Conservation (phyloP, 75 land plant species). For the Adiantum capillusveneris region DNA sequence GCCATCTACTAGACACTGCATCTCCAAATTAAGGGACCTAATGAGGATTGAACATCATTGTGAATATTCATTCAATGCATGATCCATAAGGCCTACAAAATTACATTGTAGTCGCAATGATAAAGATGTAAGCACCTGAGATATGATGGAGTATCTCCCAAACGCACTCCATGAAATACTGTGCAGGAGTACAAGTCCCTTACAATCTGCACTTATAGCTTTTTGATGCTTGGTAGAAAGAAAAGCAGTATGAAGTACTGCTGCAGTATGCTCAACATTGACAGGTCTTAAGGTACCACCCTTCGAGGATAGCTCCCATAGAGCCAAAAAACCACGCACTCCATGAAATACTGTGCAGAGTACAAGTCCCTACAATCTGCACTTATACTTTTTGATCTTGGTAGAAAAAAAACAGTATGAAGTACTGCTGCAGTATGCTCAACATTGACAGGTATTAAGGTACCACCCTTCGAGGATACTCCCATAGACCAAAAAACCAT, state of each 20-base stretch:
- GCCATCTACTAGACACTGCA: slow-evolving; percentile 84
- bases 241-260: slow-evolving; percentile 73
- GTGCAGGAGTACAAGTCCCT: slow-evolving; percentile 72
- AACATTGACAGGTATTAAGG: slow-evolving; percentile 51
- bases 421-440: slow-evolving; percentile 79
- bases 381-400: slow-evolving; percentile 70
- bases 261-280: slow-evolving; percentile 65
- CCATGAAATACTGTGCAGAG: slow-evolving; percentile 59
- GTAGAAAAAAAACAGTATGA: slow-evolving; percentile 63
- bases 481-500: slow-evolving; percentile 88
- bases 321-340: slow-evolving; percentile 49
- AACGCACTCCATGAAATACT: slow-evolving; percentile 50
- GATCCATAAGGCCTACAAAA: too few relatives aligned
- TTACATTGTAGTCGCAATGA: too few relatives aligned
- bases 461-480: slow-evolving; percentile 44
- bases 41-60: neutral
- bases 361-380: slow-evolving; percentile 84
- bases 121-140: slow-evolving; percentile 66
- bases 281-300: slow-evolving; percentile 49
- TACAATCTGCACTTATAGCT: slow-evolving; percentile 84
- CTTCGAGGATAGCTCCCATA: slow-evolving; percentile 75
- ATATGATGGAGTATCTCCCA: slow-evolving; percentile 47
- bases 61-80: neutral
- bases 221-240: slow-evolving; percentile 65
- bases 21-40: neutral